These are phyloP conservation scores for Arabis alpina DNA, from an alignment of 345 rosid genomes.

Conservation along the genomic window DNA sequence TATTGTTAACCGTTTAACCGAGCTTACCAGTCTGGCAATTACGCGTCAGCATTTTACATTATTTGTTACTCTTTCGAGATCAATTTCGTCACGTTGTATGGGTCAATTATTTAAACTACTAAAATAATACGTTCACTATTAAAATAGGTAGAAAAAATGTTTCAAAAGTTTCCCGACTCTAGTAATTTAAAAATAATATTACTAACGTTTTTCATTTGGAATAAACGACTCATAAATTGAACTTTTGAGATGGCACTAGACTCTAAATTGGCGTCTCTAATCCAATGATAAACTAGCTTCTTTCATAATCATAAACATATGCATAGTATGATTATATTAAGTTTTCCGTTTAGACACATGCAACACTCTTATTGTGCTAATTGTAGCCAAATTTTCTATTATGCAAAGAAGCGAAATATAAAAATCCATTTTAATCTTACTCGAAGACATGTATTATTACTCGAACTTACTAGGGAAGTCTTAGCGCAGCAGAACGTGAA, in stretches of 20 bases:
- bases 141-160: not conserved
- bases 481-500: constrained; percentile 41
- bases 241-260: constrained; percentile 2
- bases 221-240: not conserved
- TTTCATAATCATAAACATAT: not conserved
- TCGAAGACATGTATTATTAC: not conserved
- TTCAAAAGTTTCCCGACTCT: constrained; percentile 7
- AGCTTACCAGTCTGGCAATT: constrained; percentile 2
- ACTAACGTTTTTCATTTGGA: not conserved
- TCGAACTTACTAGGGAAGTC: constrained; percentile 37
- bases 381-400: no score
- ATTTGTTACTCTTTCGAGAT: not conserved
- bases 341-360: not conserved
- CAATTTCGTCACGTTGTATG: constrained; percentile 10
- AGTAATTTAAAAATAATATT: not conserved
- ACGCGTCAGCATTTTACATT: constrained; percentile 23
- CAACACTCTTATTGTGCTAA: no score
- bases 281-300: not conserved
- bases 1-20: not conserved
- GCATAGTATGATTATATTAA: not conserved
- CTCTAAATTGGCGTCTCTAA: not conserved
- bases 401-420: no score
- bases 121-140: not conserved
- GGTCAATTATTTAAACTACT: not conserved
- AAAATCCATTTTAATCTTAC: not conserved